Evolutionary conservation across 1,139 yeast genomes (phyloP).

Genomic region (Lodderomyces pseudojiufengensis): DNA sequence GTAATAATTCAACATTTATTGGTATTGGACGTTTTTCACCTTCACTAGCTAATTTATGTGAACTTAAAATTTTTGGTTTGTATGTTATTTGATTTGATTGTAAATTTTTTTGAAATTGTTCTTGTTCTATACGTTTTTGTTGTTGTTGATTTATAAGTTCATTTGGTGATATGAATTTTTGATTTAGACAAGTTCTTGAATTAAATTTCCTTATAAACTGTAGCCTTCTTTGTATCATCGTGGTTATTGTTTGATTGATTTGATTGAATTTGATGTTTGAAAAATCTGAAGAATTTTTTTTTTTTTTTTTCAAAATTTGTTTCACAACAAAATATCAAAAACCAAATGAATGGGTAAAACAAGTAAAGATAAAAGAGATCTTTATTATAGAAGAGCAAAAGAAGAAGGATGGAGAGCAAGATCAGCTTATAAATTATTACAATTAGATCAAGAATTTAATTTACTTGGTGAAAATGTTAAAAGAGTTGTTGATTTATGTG

Average conservation of each 20-base stretch:
- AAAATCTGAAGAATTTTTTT: slow-evolving; percentile 6
- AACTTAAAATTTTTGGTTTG: slow-evolving; percentile 39
- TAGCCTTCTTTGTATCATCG: slow-evolving; percentile 1
- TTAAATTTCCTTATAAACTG: slow-evolving; percentile 2
- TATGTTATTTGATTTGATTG: slow-evolving; percentile 26
- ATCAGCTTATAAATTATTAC: slow-evolving; percentile 89
- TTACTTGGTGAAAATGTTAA: slow-evolving; percentile 55
- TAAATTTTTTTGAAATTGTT: slow-evolving; percentile 27
- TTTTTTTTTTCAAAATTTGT: slow-evolving; percentile 1
- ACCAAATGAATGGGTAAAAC: slow-evolving; percentile 73
- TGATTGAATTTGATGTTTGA: neutral
- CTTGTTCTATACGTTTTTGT: slow-evolving; percentile 27
- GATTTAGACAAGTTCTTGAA: neutral
- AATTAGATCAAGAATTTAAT: slow-evolving; percentile 83
- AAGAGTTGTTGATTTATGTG: slow-evolving; percentile 93
- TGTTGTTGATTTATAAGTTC: slow-evolving; percentile 27
- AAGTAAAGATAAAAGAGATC: slow-evolving; percentile 91
- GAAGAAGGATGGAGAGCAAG: slow-evolving; percentile 98
- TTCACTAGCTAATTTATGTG: slow-evolving; percentile 25
- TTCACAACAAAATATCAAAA: slow-evolving; percentile 1
- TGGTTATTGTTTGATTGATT: neutral
- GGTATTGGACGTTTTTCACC: slow-evolving; percentile 58
- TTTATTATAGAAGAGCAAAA: slow-evolving; percentile 87
- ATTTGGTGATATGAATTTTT: slow-evolving; percentile 21
- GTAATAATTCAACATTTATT: slow-evolving; percentile 74